Percentiles rank a stretch among this genome's conserved stretches.
phyloP scores from a whole-genome alignment of 2,329 filamentous ascomycete species.

The Ophiostoma himal-ulmi region DNA sequence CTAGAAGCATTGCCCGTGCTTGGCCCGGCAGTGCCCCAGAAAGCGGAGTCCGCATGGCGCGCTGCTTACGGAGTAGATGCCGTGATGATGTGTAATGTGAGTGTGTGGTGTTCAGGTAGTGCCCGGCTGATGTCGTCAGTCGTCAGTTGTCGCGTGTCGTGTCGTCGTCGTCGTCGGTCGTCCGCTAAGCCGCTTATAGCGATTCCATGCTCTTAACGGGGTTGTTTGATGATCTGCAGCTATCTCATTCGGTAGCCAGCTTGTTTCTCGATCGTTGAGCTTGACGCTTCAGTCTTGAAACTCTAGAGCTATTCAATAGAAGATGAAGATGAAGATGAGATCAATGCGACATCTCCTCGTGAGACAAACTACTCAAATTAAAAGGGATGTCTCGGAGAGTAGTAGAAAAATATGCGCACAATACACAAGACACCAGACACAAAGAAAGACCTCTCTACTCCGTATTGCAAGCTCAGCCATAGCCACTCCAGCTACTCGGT shows the following conservation, averaged over 20 bases:
- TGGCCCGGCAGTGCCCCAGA: conserved; percentile 9
- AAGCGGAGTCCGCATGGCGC: conserved; percentile 15
- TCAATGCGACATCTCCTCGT: background rate
- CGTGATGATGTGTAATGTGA: background rate
- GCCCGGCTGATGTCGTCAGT: background rate
- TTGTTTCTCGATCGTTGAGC: background rate
- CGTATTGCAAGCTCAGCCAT: background rate
- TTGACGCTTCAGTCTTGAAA: background rate
- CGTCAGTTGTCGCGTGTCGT: background rate
- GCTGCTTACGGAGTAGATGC: background rate
- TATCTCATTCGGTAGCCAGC: background rate
- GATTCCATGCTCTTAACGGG: conserved; percentile 20
- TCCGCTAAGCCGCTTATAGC: conserved; percentile 15
- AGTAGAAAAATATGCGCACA: background rate
- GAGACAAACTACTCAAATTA: background rate
- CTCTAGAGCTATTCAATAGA: background rate
- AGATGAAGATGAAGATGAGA: background rate
- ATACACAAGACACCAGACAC: background rate
- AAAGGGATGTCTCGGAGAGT: conserved; percentile 2
- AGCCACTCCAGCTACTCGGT: background rate
- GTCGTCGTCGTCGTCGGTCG: conserved; percentile 12
- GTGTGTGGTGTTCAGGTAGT: background rate
- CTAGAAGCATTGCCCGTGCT: conserved; percentile 5
- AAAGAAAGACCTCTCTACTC: background rate
- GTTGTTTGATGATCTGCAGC: background rate